These are phyloP conservation scores for Trypanosoma scelopori DNA, from an alignment of 208 protist genomes.

Conservation along the genomic window DNA sequence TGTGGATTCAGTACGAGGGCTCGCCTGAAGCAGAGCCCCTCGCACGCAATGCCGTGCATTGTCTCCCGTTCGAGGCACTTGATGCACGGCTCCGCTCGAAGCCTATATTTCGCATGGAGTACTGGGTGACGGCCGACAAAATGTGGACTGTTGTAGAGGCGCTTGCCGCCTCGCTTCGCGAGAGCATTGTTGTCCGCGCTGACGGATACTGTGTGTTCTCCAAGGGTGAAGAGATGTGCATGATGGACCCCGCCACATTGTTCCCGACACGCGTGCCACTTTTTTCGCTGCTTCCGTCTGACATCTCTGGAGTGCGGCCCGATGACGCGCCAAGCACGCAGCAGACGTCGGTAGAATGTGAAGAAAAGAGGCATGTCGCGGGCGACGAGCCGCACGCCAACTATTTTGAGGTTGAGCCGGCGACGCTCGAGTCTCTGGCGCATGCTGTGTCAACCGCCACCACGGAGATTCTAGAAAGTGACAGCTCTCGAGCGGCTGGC, in stretches of 20 bases:
- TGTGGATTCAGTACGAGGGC: constrained; percentile 71
- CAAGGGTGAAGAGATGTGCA: background rate
- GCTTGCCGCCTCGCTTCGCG: constrained; percentile 51
- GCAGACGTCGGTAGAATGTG: background rate
- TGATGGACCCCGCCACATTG: constrained; percentile 8
- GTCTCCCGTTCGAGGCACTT: constrained; percentile 84
- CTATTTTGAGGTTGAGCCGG: constrained; percentile 40
- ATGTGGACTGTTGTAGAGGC: constrained; percentile 62
- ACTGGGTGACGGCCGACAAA: constrained; percentile 64
- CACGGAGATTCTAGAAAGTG: constrained; percentile 43
- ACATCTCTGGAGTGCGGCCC: background rate
- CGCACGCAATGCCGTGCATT: constrained; percentile 73
- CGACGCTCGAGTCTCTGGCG: constrained; percentile 41
- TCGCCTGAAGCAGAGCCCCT: constrained; percentile 49
- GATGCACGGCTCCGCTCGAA: constrained; percentile 8
- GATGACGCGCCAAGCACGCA: constrained; percentile 1
- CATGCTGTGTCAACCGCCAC: constrained; percentile 51
- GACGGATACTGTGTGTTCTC: constrained; percentile 25
- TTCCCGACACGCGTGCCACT: constrained; percentile 28
- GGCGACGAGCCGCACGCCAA: constrained; percentile 2
- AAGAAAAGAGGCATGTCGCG: background rate
- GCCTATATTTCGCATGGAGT: constrained; percentile 34
- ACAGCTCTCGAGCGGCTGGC: background rate
- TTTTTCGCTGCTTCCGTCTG: constrained; percentile 19
- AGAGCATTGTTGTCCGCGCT: constrained; percentile 43